Base-by-base conservation (phyloP, 306 rosid species). In the Argentina anserina region DNA sequence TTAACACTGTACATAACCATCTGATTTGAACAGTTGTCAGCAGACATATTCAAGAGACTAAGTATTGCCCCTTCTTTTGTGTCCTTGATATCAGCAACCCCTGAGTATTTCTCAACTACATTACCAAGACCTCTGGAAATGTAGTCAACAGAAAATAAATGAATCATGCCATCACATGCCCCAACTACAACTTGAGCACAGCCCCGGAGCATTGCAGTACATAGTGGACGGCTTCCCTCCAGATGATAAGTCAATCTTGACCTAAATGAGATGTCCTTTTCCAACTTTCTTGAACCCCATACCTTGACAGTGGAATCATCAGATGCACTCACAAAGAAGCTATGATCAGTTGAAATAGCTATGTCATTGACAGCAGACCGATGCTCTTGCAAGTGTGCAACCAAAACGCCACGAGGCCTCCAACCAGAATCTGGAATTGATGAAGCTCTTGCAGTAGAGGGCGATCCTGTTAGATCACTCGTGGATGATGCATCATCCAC, bases 331-430 rank as follows among this genome's bases (percentile, higher is more conserved):
- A 91, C 87, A 91, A 93, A 94, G 77, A 94, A 94, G 70, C 91
- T 89, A 58, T 91, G 90, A 84, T 94, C 98, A 47, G 92, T 81
- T 75, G 97, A 91, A 80, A 89, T 73, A n/a, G 97, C 92, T 82
- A 94, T 76, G 83, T 94, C 90, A 79, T 88, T 91, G 69, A 94
- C 96, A 18, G 97, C 92, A 47, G 98, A 87, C 46, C 88, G 92
- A 69, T 94, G 98, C 87, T 94, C 98, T 83, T 94, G 98, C 66
- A 94, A 96, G 81, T 94, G 98, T 25, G 97, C 98, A 84, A 91
- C 94, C 86, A 94, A 80, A 67, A 94, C 96, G 45, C 98, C 98
- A 40, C 91, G 92, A 4, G 98, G 98, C 81, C 91, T 87, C 98
- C 98, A 94, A 66, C 97, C 98, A 58, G 97, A 89, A 79, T 94